Conservation (phyloP, 1,284 basidiomycete genomes). For the Volvariella surrecta region DNA sequence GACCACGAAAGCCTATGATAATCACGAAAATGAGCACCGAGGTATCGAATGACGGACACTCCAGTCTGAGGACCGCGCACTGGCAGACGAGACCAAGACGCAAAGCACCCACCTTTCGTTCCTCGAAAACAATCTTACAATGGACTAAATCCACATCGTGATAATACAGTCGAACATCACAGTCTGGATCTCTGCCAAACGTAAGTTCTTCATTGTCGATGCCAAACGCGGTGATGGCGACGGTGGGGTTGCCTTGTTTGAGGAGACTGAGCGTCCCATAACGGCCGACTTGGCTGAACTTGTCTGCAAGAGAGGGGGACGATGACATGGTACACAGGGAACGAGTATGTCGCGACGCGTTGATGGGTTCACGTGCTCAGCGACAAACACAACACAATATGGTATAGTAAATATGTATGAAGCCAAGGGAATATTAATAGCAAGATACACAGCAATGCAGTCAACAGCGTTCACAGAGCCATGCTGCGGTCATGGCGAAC, state of each 20-base stretch:
- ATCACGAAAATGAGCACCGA: slow-evolving; percentile 2
- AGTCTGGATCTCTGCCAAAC: slow-evolving; percentile 53
- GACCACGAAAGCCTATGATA: slow-evolving; percentile 50
- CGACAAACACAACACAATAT: no score
- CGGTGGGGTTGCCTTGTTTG: slow-evolving; percentile 36
- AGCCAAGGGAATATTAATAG: no score
- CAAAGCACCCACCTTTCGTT: slow-evolving; percentile 39
- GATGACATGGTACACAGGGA: no score
- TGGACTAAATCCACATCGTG: slow-evolving; percentile 50
- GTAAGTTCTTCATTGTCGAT: slow-evolving; percentile 61
- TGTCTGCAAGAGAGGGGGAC: no score
- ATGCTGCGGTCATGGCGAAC: slow-evolving; percentile 69
- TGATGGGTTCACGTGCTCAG: no score
- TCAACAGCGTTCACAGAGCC: slow-evolving; percentile 12
- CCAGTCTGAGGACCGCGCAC: no score
- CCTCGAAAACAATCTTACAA: slow-evolving; percentile 59
- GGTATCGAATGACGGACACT: not conserved
- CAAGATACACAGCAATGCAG: no score
- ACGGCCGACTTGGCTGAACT: slow-evolving; percentile 34
- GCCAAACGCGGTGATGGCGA: slow-evolving; percentile 53
- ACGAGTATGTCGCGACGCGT: no score
- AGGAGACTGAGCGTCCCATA: slow-evolving; percentile 55
- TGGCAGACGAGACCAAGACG: no score
- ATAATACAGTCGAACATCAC: slow-evolving; percentile 63
- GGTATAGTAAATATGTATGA: no score